Evolutionary conservation across 208 protist species (phyloP).

Genomic region (Tritrichomonas musculus): DNA sequence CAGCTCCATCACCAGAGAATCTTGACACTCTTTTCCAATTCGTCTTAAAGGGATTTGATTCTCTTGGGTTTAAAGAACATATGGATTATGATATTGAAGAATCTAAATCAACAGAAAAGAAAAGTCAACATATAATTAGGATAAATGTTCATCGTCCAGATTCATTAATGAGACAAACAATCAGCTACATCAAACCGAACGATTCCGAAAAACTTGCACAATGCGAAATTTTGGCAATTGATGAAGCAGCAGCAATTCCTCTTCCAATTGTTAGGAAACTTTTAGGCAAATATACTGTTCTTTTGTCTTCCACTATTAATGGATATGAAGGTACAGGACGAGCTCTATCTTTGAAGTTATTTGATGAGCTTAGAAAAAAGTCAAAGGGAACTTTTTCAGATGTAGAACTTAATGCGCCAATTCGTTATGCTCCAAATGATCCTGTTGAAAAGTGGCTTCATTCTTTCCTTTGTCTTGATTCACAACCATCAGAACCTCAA

Average conservation of each 20-base stretch:
- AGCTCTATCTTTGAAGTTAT: constrained; percentile 97
- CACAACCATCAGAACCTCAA: neutral
- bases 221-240: constrained; percentile 78
- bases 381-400: constrained; percentile 66
- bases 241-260: constrained; percentile 98
- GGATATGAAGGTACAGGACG: constrained; percentile 97
- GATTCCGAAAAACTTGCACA: constrained; percentile 39
- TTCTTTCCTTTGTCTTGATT: constrained; percentile 90
- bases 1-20: constrained; percentile 77
- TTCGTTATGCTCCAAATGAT: constrained; percentile 87
- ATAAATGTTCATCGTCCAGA: constrained; percentile 81
- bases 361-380: constrained; percentile 84
- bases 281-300: constrained; percentile 91
- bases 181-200: constrained; percentile 85
- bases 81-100: constrained; percentile 81
- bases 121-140: constrained; percentile 82
- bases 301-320: constrained; percentile 95
- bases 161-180: constrained; percentile 84
- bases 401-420: constrained; percentile 84
- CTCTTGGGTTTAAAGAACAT: constrained; percentile 66
- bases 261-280: constrained; percentile 87
- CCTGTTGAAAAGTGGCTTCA: constrained; percentile 88
- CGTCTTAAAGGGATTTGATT: constrained; percentile 83
- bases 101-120: constrained; percentile 67
- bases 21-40: constrained; percentile 97